Base-by-base conservation (phyloP, 225 moss, liverwort and hornwort species). In the Physcomitrium patens region DNA sequence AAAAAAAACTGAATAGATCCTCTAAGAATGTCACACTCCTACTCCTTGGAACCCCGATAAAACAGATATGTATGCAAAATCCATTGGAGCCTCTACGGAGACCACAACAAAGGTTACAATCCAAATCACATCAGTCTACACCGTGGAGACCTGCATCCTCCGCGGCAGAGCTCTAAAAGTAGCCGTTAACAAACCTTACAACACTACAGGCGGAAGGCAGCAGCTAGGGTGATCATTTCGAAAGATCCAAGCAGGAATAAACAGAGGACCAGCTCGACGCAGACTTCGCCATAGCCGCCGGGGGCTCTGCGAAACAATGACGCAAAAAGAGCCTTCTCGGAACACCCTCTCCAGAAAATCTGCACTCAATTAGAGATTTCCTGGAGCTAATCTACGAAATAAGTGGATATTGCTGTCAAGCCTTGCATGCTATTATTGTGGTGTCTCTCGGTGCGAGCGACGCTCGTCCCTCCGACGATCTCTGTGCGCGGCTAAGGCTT, bases 241-340 rank as follows among this genome's bases (percentile, higher is more conserved):
- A 7, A 43, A 28, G 63, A 81, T 66, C 16, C 26, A 60, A 54
- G 53, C 16, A 52, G 47, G 27, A 26, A 18, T 7, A 26, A 67
- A 63, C 6, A 52, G 53, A 65, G 24, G 63, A 54, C 13, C 14
- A 46, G 48, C 68, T 64, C 43, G 47, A 71, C 24, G 65, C 13
- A 61, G 26, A 41, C 71, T 24, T 80, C 79, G 79, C 86, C 86
- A 86, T 86, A 80, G 82, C 86, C 86, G 70, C 79, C 79, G 79
- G 61, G 62, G 14, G 50, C 70, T 57, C 77, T 82, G 82, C 82
- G 68, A 59, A 17, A 59, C 50, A 73, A 64, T 64, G 58, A 48
- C 57, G 41, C 65, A 52, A 44, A 8, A 69, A 67, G 49, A 66
- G 62, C 63, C 67, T 66, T 78, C 78, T 28, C 67, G 47, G 61